Evolutionary conservation across 441 rosid species (phyloP), one percentile per base, ranked within the genome.

Genomic region (Croton laevigatus): DNA sequence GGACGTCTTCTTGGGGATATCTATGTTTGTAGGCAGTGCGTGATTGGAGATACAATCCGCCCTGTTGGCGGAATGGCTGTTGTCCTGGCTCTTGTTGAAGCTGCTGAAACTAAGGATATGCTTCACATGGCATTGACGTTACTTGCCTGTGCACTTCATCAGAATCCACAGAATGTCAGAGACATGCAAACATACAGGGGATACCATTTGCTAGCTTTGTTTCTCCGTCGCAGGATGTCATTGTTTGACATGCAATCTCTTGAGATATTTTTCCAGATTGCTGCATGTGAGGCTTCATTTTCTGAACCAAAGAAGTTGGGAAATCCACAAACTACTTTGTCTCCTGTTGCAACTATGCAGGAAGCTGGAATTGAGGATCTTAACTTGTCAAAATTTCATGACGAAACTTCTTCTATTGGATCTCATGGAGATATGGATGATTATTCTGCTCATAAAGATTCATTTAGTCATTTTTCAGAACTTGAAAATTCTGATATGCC

Each of bases 221-320:
- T 97, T 88, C 81, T 97, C 79, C 99, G 86, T 64, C 92, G 89
- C 65, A 88, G 92, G 74, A 92, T 97, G 91, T 80, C 90, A 37
- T 81, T 97, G 45, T 88, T 97, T 86, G 99, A 97, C 79, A 94
- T 94, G 99, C 98, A 92, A 84, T 86, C 86, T 75, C 94, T 97
- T 73, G 99, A 92, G 85, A 86, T 92, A 59, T 97, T 97, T 83
- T 97, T 97, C 75, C 97, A 90, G 79, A 91, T 94, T 81, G 98
- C 99, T 78, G 99, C 99, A 70, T 97, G 99, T 58, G 94, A 97
- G 87, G 99, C 99, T 77, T 94, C 97, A 72, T 94, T 94, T 86
- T 90, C 92, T 72, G 95, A 94, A 76, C 98, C 98, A 66, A 97
- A 86, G 84, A 96, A 87, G 80, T 70, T 86, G 82, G 86, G 79